Conservation (phyloP, 2,329 filamentous ascomycete genomes). For the Talaromyces sp. region DNA sequence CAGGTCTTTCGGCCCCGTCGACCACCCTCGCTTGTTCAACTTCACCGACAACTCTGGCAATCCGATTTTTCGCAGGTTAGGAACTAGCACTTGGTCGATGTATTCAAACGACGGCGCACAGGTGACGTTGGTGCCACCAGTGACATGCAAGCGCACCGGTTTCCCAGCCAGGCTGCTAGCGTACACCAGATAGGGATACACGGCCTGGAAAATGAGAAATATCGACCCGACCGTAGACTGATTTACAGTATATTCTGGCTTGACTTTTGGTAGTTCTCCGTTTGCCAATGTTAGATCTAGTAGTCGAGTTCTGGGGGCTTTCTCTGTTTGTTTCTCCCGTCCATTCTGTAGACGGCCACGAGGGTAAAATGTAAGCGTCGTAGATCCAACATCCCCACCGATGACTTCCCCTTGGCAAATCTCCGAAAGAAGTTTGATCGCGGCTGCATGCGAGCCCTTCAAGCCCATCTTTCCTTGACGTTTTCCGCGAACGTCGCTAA, state of each 20-base stretch:
- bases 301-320: not conserved
- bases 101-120: constrained; percentile 53
- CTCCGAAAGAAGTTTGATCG: constrained; percentile 47
- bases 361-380: constrained; percentile 28
- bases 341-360: constrained; percentile 5
- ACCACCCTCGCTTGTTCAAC: constrained; percentile 50
- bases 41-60: constrained; percentile 40
- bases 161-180: constrained; percentile 16
- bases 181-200: constrained; percentile 54
- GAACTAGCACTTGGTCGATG: constrained; percentile 49
- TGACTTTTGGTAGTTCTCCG: constrained; percentile 12
- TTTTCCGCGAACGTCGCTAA: constrained; percentile 51
- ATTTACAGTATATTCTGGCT: constrained; percentile 34
- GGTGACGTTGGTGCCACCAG: constrained; percentile 54
- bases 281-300: not conserved
- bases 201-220: constrained; percentile 52
- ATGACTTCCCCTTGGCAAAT: constrained; percentile 41
- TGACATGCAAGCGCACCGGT: constrained; percentile 39
- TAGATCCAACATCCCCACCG: constrained; percentile 30
- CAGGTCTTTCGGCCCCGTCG: constrained; percentile 37
- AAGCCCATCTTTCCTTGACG: constrained; percentile 46
- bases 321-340: not conserved
- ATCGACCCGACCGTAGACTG: constrained; percentile 49
- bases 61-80: constrained; percentile 47
- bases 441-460: constrained; percentile 53